Conservation (phyloP, 805 yeast genomes). For the Candida khao-thaluensis region DNA sequence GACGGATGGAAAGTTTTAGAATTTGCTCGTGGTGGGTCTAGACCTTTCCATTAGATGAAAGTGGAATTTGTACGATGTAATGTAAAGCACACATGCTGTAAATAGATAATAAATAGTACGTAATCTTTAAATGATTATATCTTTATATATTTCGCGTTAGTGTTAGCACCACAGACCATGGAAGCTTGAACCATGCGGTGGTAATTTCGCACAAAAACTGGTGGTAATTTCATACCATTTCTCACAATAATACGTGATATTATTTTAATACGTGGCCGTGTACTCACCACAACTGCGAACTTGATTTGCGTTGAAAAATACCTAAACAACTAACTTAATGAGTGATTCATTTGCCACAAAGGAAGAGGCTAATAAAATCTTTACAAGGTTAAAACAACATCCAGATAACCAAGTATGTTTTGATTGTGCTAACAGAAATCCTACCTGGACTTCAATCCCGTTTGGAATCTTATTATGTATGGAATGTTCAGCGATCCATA, state of each 20-base stretch:
- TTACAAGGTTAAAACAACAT: slow-evolving; percentile 58
- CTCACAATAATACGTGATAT: too few species aligned
- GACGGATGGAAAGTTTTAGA: slow-evolving; percentile 97
- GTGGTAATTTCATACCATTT: too few species aligned
- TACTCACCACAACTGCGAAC: neutral
- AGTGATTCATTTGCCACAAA: slow-evolving; percentile 57
- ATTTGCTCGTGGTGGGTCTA: slow-evolving; percentile 89
- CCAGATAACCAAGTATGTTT: slow-evolving; percentile 84
- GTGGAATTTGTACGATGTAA: too few species aligned
- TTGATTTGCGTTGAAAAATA: slow-evolving; percentile 1
- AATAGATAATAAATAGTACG: neutral
- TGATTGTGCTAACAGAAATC: slow-evolving; percentile 91
- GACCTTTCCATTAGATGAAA: slow-evolving; percentile 56
- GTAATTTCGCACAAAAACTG: too few species aligned
- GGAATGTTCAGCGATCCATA: slow-evolving; percentile 93
- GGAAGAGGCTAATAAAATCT: slow-evolving; percentile 67
- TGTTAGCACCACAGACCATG: too few species aligned
- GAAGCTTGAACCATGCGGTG: too few species aligned
- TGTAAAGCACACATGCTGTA: slow-evolving; percentile 4
- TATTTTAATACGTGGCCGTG: too few species aligned
- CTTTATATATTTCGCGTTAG: too few species aligned
- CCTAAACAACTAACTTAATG: slow-evolving; percentile 22
- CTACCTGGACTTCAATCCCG: slow-evolving; percentile 98
- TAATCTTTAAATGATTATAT: neutral
- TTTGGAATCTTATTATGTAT: slow-evolving; percentile 90